Evolutionary conservation across 495 filamentous ascomycete genomes (phyloP).

Genomic region (Aspergillus egyptiacus): DNA sequence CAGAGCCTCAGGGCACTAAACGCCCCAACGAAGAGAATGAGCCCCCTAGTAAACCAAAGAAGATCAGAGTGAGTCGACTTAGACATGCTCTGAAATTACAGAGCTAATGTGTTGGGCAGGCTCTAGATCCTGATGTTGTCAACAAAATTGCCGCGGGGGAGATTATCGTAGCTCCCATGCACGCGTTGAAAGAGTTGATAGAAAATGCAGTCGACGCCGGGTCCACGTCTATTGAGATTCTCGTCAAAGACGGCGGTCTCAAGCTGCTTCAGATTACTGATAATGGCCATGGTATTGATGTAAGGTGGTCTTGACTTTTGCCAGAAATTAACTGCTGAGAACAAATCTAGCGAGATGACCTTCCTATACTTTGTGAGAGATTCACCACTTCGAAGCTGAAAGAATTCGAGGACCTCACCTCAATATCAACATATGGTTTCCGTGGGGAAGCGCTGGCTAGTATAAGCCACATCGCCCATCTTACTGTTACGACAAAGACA

Average conservation of each 20-base stretch:
- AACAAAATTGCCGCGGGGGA: constrained; percentile 99
- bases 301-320: constrained; percentile 29
- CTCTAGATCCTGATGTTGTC: constrained; percentile 89
- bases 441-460: constrained; percentile 94
- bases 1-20: constrained; percentile 54
- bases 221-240: constrained; percentile 81
- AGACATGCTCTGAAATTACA: not conserved
- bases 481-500: constrained; percentile 91
- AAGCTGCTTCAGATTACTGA: constrained; percentile 97
- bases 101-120: constrained; percentile 39
- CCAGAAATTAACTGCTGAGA: constrained; percentile 2
- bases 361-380: constrained; percentile 89
- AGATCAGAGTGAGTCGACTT: constrained; percentile 52
- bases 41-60: constrained; percentile 47
- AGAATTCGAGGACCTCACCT: constrained; percentile 86
- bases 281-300: constrained; percentile 95
- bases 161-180: constrained; percentile 95
- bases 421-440: constrained; percentile 94
- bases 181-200: constrained; percentile 95
- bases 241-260: constrained; percentile 94
- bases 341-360: constrained; percentile 65
- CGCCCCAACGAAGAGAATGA: constrained; percentile 50
- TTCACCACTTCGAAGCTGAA: constrained; percentile 97
- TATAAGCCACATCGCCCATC: constrained; percentile 97
- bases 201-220: constrained; percentile 98